Evolutionary conservation across 345 rosid species (phyloP), one percentile per base, ranked within the genome.

Genomic region (Erysimum cheiranthoides): DNA sequence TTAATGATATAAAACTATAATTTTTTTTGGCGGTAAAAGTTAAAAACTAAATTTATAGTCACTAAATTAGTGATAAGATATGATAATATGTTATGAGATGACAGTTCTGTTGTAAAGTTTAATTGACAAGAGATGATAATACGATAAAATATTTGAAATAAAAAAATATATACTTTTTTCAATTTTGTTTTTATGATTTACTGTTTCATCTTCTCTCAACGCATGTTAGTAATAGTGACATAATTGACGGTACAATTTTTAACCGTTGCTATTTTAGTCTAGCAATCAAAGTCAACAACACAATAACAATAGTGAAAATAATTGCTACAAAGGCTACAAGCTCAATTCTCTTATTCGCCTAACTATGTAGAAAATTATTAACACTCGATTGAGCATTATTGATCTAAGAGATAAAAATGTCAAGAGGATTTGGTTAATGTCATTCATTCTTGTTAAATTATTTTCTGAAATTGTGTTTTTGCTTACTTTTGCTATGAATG

Each of bases 381-480:
- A 8, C 16, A 58, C 10, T 56, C 14, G 39, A 54, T 21, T 73
- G 57, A 27, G 13, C 35, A 32, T 5, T 32, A 43, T 56, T 31
- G 71, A 56, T 66, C 50, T 16, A 47, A 66, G 30, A 9, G 25
- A 63, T 13, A 6, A 53, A 66, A 7, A 18, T 66, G 67, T 66
- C 12, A 57, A 57, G 40, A 74, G 4, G 32, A 28, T 49, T 75
- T 38, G 61, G 61, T 49, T 74, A 58, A 34, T 17, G 52, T 66
- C 61, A 17, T 17, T 35, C 10, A 35, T 49, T 65, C 59, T 56
- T 73, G 72, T 16, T 66, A 58, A 39, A 12, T n/a, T 54, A 6
- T n/a, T 21, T 70, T 38, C 5, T 16, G 14, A 52, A 50, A 17
- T 38, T 58, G 17, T 1, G 32, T 6, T 75, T 36, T 66, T 35